Evolutionary conservation across 225 moss, liverwort and hornwort species (phyloP).

Genomic region (Climacium dendroides): DNA sequence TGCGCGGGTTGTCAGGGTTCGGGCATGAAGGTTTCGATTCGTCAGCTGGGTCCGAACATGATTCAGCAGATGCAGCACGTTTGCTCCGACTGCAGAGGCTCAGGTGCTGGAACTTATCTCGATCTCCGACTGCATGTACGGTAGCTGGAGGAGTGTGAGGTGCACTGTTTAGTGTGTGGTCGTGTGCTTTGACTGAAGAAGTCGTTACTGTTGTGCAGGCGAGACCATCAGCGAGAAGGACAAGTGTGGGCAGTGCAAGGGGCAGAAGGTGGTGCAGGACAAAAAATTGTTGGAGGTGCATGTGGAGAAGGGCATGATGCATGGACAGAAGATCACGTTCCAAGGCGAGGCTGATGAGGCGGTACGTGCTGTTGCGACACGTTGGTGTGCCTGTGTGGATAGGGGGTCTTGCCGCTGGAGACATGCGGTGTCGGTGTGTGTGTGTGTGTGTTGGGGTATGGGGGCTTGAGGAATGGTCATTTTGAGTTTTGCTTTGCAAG

Average conservation of each 20-base stretch:
- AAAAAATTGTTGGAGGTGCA: slow-evolving; percentile 92
- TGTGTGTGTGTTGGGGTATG: not conserved
- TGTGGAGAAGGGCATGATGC: slow-evolving; percentile 84
- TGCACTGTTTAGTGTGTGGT: not conserved
- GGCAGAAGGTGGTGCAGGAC: slow-evolving; percentile 83
- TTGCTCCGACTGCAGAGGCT: slow-evolving; percentile 71
- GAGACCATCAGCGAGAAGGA: slow-evolving; percentile 86
- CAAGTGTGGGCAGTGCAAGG: slow-evolving; percentile 85
- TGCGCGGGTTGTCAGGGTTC: slow-evolving; percentile 86
- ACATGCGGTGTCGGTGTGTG: too few relatives aligned
- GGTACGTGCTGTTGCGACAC: slow-evolving; percentile 6
- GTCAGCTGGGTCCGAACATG: slow-evolving; percentile 82
- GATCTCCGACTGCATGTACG: not conserved
- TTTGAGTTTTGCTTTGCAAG: too few relatives aligned
- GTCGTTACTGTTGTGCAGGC: slow-evolving; percentile 11
- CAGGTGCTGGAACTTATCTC: slow-evolving; percentile 4
- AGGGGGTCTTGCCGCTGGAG: not conserved
- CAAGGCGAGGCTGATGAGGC: slow-evolving; percentile 94
- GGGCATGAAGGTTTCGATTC: slow-evolving; percentile 85
- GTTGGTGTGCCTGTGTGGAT: not conserved
- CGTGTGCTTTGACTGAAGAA: not conserved
- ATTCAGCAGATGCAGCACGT: slow-evolving; percentile 97
- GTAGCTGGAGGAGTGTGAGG: not conserved
- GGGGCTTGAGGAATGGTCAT: not conserved
- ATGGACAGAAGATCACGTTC: slow-evolving; percentile 85